Base-by-base conservation (phyloP, 2,329 filamentous ascomycete genomes). In the Ascochyta koolunga region DNA sequence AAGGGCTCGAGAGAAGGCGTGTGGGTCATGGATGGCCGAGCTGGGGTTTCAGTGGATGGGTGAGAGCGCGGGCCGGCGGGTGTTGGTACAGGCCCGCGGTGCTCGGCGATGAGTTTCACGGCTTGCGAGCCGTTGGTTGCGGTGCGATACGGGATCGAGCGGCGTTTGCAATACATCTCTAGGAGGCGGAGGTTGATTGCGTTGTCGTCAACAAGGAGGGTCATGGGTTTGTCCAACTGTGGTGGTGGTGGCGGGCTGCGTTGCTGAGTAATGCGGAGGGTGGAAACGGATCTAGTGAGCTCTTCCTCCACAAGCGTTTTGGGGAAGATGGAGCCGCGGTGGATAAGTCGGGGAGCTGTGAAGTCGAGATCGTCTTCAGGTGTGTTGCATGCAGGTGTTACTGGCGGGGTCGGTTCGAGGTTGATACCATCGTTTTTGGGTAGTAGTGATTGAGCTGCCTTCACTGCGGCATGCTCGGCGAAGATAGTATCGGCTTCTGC, bases 131-230 rank as follows among this genome's bases (percentile, higher is more conserved):
- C 78, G 39, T 80, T 73, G 1, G 62, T 63, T 1, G 78, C 77
- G 3, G 70, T 74, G 4, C 64, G 48, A 31, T 76, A 78, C 0
- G 72, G 69, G 2, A 70, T 58, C 1, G 65, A 62, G 22, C 79
- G 71, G 44, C 76, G 79, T 18, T 68, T 71, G 64, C 78, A 80
- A 60, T 80, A 80, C 76, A 80, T 79, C 25, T 76, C 67, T 22
- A 81, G 55, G 33, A 80, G 76, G 16, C 77, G 75, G 0, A 80
- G 68, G 19, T 81, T 81, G 44, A 80, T 69, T 0, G 65, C 48
- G 36, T 80, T 80, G 52, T 80, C 79, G 44, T 80, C 79, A 0
- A 80, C 79, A 2, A 81, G 63, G 0, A 81, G 66, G 0, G 69
- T 64, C 54, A 64, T 56, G 1, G 70, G 69, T 36, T 64, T 64